phyloP scores from a whole-genome alignment of 2,329 filamentous ascomycete genomes.

The Sporothrix protearum region DNA sequence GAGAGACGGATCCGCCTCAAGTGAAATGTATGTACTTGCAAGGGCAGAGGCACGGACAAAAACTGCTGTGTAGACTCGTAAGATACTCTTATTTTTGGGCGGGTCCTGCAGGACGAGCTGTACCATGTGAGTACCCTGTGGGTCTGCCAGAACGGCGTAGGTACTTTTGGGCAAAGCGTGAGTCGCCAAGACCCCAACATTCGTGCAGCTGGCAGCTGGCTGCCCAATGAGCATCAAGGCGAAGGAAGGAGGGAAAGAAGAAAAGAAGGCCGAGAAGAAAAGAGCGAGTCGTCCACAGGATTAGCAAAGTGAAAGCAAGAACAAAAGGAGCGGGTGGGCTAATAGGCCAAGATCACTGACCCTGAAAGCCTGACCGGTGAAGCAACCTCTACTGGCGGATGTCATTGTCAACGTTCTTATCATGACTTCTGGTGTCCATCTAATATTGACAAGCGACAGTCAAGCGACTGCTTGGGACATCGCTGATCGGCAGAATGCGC shows the following conservation, averaged over 20 bases:
- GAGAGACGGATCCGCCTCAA: background rate
- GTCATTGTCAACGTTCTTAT: background rate
- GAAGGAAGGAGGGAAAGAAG: background rate
- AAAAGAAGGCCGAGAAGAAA: no score
- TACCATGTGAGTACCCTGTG: constrained; percentile 9
- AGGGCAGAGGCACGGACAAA: background rate
- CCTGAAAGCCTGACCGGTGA: background rate
- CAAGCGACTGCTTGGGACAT: background rate
- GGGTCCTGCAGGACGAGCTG: background rate
- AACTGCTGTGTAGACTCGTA: background rate
- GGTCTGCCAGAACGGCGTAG: background rate
- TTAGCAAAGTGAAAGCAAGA: background rate
- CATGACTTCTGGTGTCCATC: background rate
- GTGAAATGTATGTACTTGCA: background rate
- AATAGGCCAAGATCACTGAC: background rate
- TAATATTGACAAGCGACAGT: background rate
- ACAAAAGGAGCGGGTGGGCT: background rate
- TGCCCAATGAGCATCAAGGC: constrained; percentile 12
- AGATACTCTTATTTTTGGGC: background rate
- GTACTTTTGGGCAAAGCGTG: background rate
- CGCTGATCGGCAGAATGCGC: constrained; percentile 8
- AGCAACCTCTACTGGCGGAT: background rate
- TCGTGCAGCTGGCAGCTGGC: background rate
- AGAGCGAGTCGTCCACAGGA: background rate
- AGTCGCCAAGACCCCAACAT: background rate